A percentile compares a stretch with the other conserved stretches of the same genome.
These are phyloP conservation scores for Solanum ahanhuiri DNA, from an alignment of 257 asterid species.

Conservation along the genomic window DNA sequence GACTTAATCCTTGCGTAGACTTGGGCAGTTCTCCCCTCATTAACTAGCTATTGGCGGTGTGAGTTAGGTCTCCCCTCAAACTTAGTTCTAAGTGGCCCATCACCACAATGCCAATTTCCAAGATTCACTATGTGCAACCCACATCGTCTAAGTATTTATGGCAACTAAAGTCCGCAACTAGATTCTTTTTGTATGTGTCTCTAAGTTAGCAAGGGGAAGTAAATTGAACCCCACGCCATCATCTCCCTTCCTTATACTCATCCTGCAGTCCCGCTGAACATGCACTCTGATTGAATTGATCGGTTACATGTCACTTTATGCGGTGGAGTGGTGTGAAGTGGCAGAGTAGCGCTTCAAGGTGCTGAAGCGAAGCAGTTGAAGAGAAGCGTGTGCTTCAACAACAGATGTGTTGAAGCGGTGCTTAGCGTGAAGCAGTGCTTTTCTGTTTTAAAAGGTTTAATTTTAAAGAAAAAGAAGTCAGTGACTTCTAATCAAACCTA, in stretches of 20 bases:
- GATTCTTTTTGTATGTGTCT: background rate
- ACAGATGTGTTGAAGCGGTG: background rate
- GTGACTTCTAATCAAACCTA: background rate
- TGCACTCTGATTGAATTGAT: background rate
- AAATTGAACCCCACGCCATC: background rate
- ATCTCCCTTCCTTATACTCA: background rate
- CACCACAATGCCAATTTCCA: background rate
- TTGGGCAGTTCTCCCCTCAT: background rate
- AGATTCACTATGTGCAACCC: background rate
- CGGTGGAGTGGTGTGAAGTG: background rate
- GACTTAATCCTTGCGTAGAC: background rate
- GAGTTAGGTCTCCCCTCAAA: background rate
- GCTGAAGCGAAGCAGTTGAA: background rate
- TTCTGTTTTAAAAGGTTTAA: background rate
- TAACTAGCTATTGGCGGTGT: background rate
- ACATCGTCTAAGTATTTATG: background rate
- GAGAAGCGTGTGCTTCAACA: background rate
- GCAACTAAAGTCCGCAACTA: background rate
- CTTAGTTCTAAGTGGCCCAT: background rate
- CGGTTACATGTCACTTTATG: background rate
- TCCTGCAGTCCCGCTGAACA: background rate
- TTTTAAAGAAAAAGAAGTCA: background rate
- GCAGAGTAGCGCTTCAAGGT: background rate
- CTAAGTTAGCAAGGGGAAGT: background rate
- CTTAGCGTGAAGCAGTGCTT: background rate